A percentile compares a stretch with the other conserved stretches of the same genome.
Conservation (phyloP, 2,329 filamentous ascomycete species). For the Dactylellina haptotyla region DNA sequence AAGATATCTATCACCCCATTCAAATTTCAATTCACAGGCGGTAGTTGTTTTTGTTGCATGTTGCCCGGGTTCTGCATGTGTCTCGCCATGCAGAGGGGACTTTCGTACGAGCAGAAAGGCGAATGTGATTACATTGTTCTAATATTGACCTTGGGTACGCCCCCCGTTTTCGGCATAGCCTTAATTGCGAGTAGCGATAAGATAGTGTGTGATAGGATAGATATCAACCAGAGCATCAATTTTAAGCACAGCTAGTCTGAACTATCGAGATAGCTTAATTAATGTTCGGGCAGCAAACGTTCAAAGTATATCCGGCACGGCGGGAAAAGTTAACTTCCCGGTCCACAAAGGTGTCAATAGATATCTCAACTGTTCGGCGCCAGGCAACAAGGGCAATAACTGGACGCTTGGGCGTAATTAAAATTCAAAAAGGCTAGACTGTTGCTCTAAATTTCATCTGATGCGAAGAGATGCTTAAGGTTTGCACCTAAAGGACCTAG, state of each 20-base stretch:
- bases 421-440: slow-evolving; percentile 1
- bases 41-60: slow-evolving; percentile 55
- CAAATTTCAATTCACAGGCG: slow-evolving; percentile 25
- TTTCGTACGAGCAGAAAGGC: background rate
- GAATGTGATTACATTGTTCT: background rate
- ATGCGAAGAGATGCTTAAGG: too few species aligned
- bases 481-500: background rate
- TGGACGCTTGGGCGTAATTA: background rate
- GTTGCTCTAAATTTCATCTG: too few species aligned
- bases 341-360: background rate
- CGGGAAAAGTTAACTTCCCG: background rate
- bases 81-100: background rate
- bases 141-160: background rate
- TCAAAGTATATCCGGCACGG: background rate
- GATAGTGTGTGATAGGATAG: slow-evolving; percentile 18
- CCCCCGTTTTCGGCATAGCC: background rate
- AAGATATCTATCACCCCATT: slow-evolving; percentile 16
- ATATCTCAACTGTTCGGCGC: background rate
- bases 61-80: slow-evolving; percentile 34
- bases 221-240: slow-evolving; percentile 7
- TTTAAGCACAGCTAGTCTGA: too few species aligned
- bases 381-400: background rate
- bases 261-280: too few species aligned
- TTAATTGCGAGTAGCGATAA: slow-evolving; percentile 9
- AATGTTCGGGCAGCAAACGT: background rate